Base-by-base conservation (phyloP, 768 basidiomycete genomes). In the Pulveroboletus frians region DNA sequence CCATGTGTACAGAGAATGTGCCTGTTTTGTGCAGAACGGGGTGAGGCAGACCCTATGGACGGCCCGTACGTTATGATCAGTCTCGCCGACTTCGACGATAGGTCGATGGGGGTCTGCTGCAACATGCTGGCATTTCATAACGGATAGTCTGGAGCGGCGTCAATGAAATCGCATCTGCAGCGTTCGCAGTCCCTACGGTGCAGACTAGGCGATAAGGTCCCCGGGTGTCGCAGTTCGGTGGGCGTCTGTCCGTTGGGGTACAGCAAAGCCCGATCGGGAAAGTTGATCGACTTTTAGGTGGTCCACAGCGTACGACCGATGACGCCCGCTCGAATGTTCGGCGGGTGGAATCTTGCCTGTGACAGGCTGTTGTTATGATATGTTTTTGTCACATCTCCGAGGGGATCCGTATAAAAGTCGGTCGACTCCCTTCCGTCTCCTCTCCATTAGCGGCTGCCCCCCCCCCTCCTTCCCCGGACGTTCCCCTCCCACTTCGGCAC, bases 311-410 rank as follows among this genome's bases (percentile, higher is more conserved):
- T 18, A 31, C 6, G 14, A 34, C 42, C 29, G 35, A 55, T 58
- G 61, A 66, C 56, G 54, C 49, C 52, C 46, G 46, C 29, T 40
- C 48, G 39, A 58, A 43, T 37, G 53, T 36, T 58, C 39, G 62
- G 55, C 52, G 49, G 54, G 44, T 50, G 50, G 45, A 44, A 64
- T 58, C 53, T 40, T 13, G 18, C 27, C 7, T 34, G 65, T 63
- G 56, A 59, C 66, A 26, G 23, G 23, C 23, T 15, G 32, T 58
- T 65, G 63, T 65, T 59, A 61, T 55, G 53, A 56, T 68, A 68
- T 66, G 66, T 66, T 68, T 68, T 66, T 46, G 66, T 66, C 66
- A 59, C 66, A 20, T 59, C 52, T 49, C 52, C 60, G 59, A 55
- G 63, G 59, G 51, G 42, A 44, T 63, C 42, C 42, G 21, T 68